These are phyloP conservation scores for Trifolium pratense DNA, from an alignment of 306 rosid genomes.

Conservation along the genomic window DNA sequence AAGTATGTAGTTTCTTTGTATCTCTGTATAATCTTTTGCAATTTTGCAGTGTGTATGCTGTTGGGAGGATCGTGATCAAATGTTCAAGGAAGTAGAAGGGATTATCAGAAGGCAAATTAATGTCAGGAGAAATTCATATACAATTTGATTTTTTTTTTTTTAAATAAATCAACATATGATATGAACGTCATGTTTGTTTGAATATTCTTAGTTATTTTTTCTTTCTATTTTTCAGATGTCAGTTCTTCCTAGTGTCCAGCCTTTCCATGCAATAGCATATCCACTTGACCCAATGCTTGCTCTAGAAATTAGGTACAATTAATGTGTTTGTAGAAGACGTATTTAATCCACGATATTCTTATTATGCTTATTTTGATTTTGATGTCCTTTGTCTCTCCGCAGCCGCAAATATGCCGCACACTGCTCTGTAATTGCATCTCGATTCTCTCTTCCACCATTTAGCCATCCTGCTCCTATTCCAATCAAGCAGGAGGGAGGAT, in stretches of 20 bases:
- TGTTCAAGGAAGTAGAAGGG: slow-evolving; percentile 92
- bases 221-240: slow-evolving; percentile 69
- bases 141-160: not conserved
- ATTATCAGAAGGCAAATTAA: slow-evolving; percentile 89
- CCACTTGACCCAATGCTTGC: slow-evolving; percentile 94
- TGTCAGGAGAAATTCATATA: slow-evolving; percentile 55
- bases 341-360: not conserved
- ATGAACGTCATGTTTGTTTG: slow-evolving; percentile 16
- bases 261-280: slow-evolving; percentile 99
- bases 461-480: slow-evolving; percentile 75
- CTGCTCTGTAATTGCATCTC: slow-evolving; percentile 88
- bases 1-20: not conserved
- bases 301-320: slow-evolving; percentile 84
- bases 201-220: slow-evolving; percentile 18
- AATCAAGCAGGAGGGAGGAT: slow-evolving; percentile 70
- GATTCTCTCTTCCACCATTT: slow-evolving; percentile 77
- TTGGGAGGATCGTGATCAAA: slow-evolving; percentile 97
- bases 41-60: slow-evolving; percentile 84
- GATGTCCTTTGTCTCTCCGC: slow-evolving; percentile 37
- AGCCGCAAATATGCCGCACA: slow-evolving; percentile 95
- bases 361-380: not conserved
- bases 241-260: slow-evolving; percentile 98
- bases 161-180: slow-evolving; percentile 17
- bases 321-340: slow-evolving; percentile 1
- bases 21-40: slow-evolving; percentile 9